phyloP scores from a whole-genome alignment of 495 filamentous ascomycete species.

The Penicillium macrosclerotiorum region DNA sequence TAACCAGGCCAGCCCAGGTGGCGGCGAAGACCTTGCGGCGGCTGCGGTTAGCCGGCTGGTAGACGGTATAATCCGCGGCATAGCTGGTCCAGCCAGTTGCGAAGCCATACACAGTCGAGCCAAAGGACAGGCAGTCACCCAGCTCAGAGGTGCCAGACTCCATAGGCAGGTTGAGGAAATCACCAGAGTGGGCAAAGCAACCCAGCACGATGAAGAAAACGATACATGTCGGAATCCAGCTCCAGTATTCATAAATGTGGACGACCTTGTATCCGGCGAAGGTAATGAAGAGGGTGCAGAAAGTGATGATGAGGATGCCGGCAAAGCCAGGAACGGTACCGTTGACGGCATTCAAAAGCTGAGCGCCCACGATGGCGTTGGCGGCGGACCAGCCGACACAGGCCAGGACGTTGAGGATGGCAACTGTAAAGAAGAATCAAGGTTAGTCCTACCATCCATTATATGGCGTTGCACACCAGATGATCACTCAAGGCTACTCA shows the following conservation, averaged over 20 bases:
- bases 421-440: constrained; percentile 45
- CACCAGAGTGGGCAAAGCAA: constrained; percentile 70
- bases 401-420: constrained; percentile 71
- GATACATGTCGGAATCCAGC: constrained; percentile 74
- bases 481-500: constrained; percentile 37
- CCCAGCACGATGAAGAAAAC: constrained; percentile 77
- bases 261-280: constrained; percentile 79
- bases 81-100: constrained; percentile 79
- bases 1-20: constrained; percentile 67
- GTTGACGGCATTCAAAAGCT: constrained; percentile 78
- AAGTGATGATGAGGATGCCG: constrained; percentile 73
- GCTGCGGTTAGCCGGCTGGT: constrained; percentile 64
- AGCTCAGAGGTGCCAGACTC: constrained; percentile 58
- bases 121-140: constrained; percentile 67
- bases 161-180: constrained; percentile 68
- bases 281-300: constrained; percentile 67
- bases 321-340: constrained; percentile 66
- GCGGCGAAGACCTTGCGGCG: constrained; percentile 63
- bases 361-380: constrained; percentile 80
- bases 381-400: constrained; percentile 76
- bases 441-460: neutral
- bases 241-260: constrained; percentile 76
- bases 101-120: constrained; percentile 72
- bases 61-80: constrained; percentile 81
- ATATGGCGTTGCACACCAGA: neutral